These are phyloP conservation scores for Cutaneotrichosporon cutaneum DNA, from an alignment of 1,284 basidiomycete genomes.

Conservation along the genomic window DNA sequence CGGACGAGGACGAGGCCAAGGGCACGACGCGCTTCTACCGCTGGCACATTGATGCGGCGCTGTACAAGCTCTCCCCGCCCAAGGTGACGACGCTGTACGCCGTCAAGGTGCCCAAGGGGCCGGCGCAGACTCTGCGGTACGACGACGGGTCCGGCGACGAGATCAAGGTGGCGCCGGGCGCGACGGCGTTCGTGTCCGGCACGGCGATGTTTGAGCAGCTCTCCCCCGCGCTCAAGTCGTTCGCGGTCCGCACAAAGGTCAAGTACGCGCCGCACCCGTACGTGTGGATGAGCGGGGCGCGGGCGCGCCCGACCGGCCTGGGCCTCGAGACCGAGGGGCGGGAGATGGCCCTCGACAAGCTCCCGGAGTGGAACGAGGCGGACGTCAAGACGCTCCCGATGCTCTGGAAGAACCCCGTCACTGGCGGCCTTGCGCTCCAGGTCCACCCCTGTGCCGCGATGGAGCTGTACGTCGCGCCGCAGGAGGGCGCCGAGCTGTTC, in stretches of 20 bases:
- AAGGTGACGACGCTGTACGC: conserved; percentile 86
- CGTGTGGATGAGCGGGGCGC: conserved; percentile 78
- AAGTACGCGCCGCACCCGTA: conserved; percentile 74
- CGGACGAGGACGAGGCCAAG: conserved; percentile 69
- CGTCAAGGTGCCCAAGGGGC: conserved; percentile 69
- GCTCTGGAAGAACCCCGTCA: conserved; percentile 81
- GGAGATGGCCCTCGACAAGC: conserved; percentile 64
- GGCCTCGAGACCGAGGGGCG: conserved; percentile 73
- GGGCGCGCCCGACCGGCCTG: conserved; percentile 69
- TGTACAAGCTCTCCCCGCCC: conserved; percentile 83
- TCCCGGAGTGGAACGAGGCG: conserved; percentile 70
- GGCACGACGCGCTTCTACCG: conserved; percentile 82
- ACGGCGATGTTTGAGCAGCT: conserved; percentile 82
- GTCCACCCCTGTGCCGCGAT: conserved; percentile 67
- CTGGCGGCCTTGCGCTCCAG: conserved; percentile 71
- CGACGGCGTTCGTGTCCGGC: conserved; percentile 75
- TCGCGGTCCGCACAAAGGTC: conserved; percentile 73
- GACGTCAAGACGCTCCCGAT: conserved; percentile 70
- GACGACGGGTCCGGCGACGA: conserved; percentile 87
- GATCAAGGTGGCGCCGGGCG: conserved; percentile 76
- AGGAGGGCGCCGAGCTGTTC: conserved; percentile 61
- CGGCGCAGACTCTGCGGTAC: conserved; percentile 69
- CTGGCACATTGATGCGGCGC: conserved; percentile 92
- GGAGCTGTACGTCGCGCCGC: conserved; percentile 63
- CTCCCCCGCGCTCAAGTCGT: conserved; percentile 69